A percentile compares a stretch with the other conserved stretches of the same genome.
Evolutionary conservation across 1,284 basidiomycete genomes (phyloP).

Genomic region (Quambalaria eucalypti): DNA sequence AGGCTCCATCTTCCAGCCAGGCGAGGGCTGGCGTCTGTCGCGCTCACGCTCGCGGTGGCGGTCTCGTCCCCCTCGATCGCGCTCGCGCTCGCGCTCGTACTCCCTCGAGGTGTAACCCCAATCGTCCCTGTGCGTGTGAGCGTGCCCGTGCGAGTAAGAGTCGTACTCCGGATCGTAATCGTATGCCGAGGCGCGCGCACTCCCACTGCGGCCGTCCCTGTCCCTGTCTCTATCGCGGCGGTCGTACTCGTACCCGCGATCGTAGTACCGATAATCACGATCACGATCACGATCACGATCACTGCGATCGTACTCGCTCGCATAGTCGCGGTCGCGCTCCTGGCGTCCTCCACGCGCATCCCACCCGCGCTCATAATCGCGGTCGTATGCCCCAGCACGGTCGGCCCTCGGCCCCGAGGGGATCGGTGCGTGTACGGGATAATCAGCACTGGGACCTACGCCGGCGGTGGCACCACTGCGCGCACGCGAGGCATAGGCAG

Average conservation of each 20-base stretch:
- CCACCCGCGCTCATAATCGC: not conserved
- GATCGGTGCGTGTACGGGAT: too few relatives aligned
- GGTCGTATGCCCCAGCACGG: too few relatives aligned
- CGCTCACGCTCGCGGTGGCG: not conserved
- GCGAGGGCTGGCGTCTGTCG: too few relatives aligned
- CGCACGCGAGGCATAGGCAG: too few relatives aligned
- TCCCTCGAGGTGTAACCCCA: not conserved
- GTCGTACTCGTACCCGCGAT: not conserved
- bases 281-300: not conserved
- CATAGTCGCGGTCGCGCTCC: not conserved
- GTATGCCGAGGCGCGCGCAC: not conserved
- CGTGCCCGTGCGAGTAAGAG: not conserved
- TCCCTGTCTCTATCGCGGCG: not conserved
- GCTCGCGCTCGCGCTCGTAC: not conserved
- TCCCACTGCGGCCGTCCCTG: not conserved
- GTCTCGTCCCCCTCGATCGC: not conserved
- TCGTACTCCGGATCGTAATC: not conserved
- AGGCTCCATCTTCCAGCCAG: not conserved
- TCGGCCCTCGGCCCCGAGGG: too few relatives aligned
- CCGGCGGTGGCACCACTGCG: too few relatives aligned
- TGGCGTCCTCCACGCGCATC: not conserved
- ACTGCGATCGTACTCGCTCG: not conserved
- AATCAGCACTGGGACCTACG: too few relatives aligned
- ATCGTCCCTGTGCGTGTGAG: not conserved
- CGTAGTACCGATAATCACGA: too few relatives aligned